Evolutionary conservation across 805 yeast genomes (phyloP).

Genomic region (Nakazawaea ernobii): DNA sequence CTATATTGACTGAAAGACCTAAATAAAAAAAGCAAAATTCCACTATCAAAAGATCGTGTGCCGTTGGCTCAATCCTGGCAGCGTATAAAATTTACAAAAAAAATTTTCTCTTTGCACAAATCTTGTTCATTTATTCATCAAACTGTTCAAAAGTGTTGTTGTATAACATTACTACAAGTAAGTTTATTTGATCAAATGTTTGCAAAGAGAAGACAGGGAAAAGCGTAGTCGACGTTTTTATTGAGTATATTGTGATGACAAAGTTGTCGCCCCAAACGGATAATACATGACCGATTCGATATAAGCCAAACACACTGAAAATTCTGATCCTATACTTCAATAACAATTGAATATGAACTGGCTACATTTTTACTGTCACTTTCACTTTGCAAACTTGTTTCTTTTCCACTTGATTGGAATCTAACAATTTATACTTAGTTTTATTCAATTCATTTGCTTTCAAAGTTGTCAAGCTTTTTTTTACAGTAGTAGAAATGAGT

Average conservation of each 20-base stretch:
- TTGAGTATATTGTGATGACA: conserved; percentile 42
- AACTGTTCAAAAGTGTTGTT: no score
- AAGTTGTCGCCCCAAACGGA: conserved; percentile 75
- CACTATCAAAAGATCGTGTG: background rate
- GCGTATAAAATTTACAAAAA: background rate
- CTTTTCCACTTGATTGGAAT: background rate
- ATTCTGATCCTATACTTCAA: conserved; percentile 39
- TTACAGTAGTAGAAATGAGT: background rate
- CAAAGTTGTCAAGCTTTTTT: background rate
- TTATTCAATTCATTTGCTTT: background rate
- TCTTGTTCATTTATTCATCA: conserved; percentile 26
- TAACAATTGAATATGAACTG: background rate
- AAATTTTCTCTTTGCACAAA: background rate
- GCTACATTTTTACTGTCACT: background rate
- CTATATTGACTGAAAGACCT: background rate
- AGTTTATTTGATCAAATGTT: background rate
- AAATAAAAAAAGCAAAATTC: background rate
- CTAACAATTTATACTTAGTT: background rate
- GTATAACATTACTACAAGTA: no score
- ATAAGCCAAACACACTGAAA: conserved; percentile 59
- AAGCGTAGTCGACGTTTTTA: background rate
- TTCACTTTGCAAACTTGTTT: background rate
- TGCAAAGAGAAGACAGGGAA: background rate
- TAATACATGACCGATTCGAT: conserved; percentile 63
- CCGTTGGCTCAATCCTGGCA: no score